Evolutionary conservation across 1,139 yeast species (phyloP), one percentile per base, ranked within the genome.

Genomic region (Kodamaea suecica): DNA sequence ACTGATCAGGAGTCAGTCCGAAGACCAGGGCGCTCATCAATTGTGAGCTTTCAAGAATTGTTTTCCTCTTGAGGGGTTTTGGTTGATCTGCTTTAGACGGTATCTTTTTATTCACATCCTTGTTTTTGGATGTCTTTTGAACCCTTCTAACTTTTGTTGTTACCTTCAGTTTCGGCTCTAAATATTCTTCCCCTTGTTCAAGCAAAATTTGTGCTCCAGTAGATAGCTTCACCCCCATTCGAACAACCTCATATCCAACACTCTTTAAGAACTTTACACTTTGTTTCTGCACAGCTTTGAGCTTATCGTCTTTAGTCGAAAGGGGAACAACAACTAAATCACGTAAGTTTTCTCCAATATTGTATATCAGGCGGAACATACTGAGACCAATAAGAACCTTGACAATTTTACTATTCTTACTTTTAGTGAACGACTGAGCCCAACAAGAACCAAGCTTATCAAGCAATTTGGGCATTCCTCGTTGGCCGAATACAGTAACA

Each of bases 141-240:
- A 15, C 17, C n/a, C 13, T 14, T 5, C 19, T 12, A 8, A 17
- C 13, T 31, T 29, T 32, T 9, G 15, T 4, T 11, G 24, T 7
- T 10, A 6, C 11, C 6, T 21, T 7, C 15, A 15, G 11, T 19
- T 20, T 23, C 2, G 32, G 33, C 19, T 34, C 31, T 37, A 84
- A 61, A 4, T 73, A 71, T 42, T 78, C 83, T 53, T 90, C 97
- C 0, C 95, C 83, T 40, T 76, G 78, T 47, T 88, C 97, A 34
- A 90, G 62, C 7, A 86, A 59, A 0, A 80, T 79, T 53, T 88
- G 97, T 0, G 97, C 86, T 0, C 97, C 97, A 4, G 90, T 83
- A 1, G 95, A 94, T 24, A 90, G 55, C 49, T 84, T 86, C 0
- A 85, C 95, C 0, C 97, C 96, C 34, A 92, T 64, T 48, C 82